A percentile compares a stretch with the other conserved stretches of the same genome.
Evolutionary conservation across 1,139 yeast genomes (phyloP).

Genomic region (Saccharomyces hybrid): DNA sequence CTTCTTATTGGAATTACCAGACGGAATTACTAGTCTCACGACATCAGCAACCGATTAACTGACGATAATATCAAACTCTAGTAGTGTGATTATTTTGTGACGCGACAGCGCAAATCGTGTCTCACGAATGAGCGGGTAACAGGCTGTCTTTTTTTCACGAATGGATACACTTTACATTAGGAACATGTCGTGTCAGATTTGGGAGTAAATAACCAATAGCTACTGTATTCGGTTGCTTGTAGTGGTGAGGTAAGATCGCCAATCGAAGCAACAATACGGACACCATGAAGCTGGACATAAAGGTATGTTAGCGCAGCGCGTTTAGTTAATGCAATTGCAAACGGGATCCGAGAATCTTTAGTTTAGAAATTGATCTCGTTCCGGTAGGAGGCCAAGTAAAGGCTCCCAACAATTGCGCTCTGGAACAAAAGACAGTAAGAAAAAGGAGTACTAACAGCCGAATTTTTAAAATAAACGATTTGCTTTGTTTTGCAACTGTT

Average conservation of each 20-base stretch:
- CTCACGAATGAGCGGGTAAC: not conserved
- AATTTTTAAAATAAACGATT: not conserved
- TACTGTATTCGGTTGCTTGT: not conserved
- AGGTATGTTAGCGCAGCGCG: slow-evolving; percentile 5
- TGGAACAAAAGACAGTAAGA: not conserved
- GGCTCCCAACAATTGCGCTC: not conserved
- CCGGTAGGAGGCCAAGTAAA: not conserved
- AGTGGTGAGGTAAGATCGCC: slow-evolving; percentile 1
- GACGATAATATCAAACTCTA: not conserved
- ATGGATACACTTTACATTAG: not conserved
- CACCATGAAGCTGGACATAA: slow-evolving; percentile 8
- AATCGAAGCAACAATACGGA: not conserved
- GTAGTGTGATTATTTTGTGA: not conserved
- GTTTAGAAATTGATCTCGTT: not conserved
- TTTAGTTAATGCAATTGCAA: not conserved
- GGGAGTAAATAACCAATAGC: not conserved
- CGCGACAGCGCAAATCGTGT: not conserved
- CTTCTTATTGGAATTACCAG: not conserved
- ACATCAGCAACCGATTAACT: not conserved
- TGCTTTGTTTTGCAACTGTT: not conserved
- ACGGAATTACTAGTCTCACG: not conserved
- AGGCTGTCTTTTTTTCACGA: not conserved
- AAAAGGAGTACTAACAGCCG: not conserved
- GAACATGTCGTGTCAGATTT: not conserved
- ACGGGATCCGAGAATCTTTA: not conserved